A percentile compares a stretch with the other conserved stretches of the same genome.
Conservation (phyloP, 2,329 filamentous ascomycete genomes). For the Botrytis byssoidea region DNA sequence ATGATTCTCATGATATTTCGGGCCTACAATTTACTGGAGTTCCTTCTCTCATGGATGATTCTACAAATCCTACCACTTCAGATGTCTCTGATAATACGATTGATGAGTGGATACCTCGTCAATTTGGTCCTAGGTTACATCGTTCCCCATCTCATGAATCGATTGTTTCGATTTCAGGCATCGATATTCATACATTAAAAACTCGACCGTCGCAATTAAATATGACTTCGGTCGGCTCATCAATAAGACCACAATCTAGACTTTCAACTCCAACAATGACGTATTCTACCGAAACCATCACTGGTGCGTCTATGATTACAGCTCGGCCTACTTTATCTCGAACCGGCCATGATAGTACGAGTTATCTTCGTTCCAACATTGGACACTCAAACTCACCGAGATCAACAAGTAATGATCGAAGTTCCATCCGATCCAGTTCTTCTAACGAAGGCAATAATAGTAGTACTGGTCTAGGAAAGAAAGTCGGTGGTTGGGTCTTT, state of each 20-base stretch:
- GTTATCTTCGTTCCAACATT: slow-evolving; percentile 57
- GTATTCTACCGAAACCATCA: slow-evolving; percentile 52
- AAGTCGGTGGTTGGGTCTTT: slow-evolving; percentile 64
- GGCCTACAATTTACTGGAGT: slow-evolving; percentile 29
- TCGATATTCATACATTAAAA: slow-evolving; percentile 85
- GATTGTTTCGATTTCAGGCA: slow-evolving; percentile 79
- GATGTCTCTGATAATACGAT: slow-evolving; percentile 28
- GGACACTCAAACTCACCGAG: slow-evolving; percentile 36
- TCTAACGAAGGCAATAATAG: neutral
- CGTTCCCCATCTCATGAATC: slow-evolving; percentile 80
- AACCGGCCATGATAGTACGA: slow-evolving; percentile 49
- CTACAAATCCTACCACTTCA: slow-evolving; percentile 30
- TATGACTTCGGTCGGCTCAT: slow-evolving; percentile 47
- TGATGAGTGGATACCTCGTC: slow-evolving; percentile 33
- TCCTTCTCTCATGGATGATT: slow-evolving; percentile 31
- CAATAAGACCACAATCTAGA: slow-evolving; percentile 47
- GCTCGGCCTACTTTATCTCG: slow-evolving; percentile 56
- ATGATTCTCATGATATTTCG: slow-evolving; percentile 35
- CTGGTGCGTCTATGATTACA: slow-evolving; percentile 53
- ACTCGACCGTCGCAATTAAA: slow-evolving; percentile 74
- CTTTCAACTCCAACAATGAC: slow-evolving; percentile 45
- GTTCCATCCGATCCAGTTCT: slow-evolving; percentile 38
- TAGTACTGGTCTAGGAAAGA: slow-evolving; percentile 46
- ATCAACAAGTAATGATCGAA: slow-evolving; percentile 35
- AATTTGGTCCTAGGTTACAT: slow-evolving; percentile 52